These are phyloP conservation scores for Gigaspora rosea DNA, from an alignment of 192 early-diverging fungal genomes.

Conservation along the genomic window DNA sequence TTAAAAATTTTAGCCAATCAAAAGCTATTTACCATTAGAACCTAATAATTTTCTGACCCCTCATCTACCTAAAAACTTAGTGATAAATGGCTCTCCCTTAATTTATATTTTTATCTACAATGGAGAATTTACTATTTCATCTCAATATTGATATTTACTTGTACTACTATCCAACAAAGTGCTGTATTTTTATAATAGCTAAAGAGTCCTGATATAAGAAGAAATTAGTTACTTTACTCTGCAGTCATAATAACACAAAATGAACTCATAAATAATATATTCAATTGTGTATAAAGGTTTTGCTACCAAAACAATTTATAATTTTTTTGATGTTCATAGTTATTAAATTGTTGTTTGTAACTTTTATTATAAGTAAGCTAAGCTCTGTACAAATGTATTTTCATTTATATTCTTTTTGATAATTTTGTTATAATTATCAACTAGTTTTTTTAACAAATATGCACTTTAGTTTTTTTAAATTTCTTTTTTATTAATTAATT, in stretches of 20 bases:
- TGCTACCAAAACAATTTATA: conserved; percentile 26
- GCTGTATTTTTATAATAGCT: too few relatives aligned
- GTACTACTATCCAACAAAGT: too few relatives aligned
- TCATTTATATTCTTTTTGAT: conserved; percentile 5
- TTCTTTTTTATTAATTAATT: not conserved
- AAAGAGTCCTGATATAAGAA: too few relatives aligned
- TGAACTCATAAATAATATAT: conserved; percentile 8
- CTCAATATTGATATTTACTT: too few relatives aligned
- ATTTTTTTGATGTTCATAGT: conserved; percentile 12
- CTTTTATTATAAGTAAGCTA: not conserved
- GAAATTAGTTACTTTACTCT: not conserved
- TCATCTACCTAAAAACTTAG: too few relatives aligned
- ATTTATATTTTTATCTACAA: too few relatives aligned
- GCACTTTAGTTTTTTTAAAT: conserved; percentile 16
- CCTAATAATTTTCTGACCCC: too few relatives aligned
- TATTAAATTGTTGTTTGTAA: conserved; percentile 15
- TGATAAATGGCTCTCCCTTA: too few relatives aligned
- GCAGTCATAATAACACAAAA: conserved; percentile 10
- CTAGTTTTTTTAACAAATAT: conserved; percentile 20
- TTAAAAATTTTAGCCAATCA: too few relatives aligned
- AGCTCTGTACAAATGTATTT: conserved; percentile 19
- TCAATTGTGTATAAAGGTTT: conserved; percentile 20
- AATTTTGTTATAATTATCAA: not conserved
- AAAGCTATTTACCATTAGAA: too few relatives aligned
- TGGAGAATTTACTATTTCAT: too few relatives aligned